Evolutionary conservation across 2,329 filamentous ascomycete genomes (phyloP).

Genomic region (Clathrospora elynae): DNA sequence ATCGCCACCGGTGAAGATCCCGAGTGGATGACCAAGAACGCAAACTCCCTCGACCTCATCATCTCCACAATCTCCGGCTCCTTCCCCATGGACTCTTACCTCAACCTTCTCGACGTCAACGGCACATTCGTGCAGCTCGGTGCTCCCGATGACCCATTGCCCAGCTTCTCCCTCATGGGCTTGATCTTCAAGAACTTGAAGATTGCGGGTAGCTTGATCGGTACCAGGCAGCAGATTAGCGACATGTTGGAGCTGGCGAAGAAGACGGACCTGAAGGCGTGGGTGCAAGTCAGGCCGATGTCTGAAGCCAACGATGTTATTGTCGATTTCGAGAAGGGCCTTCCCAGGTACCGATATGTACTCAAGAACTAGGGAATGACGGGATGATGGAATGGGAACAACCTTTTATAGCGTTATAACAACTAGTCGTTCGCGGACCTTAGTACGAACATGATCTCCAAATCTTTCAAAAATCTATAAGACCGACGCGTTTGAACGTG

Average conservation of each 20-base stretch:
- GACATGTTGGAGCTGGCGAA: conserved; percentile 56
- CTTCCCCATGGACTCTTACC: conserved; percentile 64
- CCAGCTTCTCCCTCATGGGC: conserved; percentile 59
- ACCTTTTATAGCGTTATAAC: conserved; percentile 2
- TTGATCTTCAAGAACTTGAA: conserved; percentile 62
- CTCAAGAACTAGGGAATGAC: conserved; percentile 29
- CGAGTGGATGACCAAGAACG: conserved; percentile 63
- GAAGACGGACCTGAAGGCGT: conserved; percentile 49
- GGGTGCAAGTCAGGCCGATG: conserved; percentile 51
- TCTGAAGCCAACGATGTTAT: conserved; percentile 46
- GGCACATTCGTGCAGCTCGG: conserved; percentile 71
- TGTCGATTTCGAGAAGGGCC: conserved; percentile 45
- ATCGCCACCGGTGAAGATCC: conserved; percentile 64
- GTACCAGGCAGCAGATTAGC: conserved; percentile 65
- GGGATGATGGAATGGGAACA: conserved; percentile 9
- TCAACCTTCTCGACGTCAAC: conserved; percentile 63
- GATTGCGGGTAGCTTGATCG: conserved; percentile 68
- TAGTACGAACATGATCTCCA: no score
- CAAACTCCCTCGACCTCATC: conserved; percentile 61
- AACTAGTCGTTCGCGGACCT: no score
- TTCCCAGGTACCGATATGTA: conserved; percentile 53
- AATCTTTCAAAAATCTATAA: no score
- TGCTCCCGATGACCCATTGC: conserved; percentile 62
- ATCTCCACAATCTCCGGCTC: conserved; percentile 62
- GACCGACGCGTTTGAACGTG: no score